Evolutionary conservation across 345 rosid species (phyloP).

Genomic region (Mangifera indica): DNA sequence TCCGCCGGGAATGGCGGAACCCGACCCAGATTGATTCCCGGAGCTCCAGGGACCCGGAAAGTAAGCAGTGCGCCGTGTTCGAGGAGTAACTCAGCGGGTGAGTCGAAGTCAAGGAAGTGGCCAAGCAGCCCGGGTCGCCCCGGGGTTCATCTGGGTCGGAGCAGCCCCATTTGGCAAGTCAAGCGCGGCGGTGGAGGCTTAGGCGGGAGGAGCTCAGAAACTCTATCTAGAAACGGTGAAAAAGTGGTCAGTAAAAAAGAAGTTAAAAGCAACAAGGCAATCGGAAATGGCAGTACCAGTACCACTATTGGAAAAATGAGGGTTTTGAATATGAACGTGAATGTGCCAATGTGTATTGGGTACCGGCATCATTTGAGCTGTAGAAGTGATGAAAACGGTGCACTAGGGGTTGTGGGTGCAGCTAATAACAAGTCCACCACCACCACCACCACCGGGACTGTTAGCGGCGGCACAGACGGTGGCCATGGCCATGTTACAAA

Average conservation of each 20-base stretch:
- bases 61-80: slow-evolving; percentile 86
- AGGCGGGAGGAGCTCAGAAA: slow-evolving; percentile 19
- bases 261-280: slow-evolving; percentile 9
- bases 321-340: slow-evolving; percentile 57
- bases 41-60: slow-evolving; percentile 52
- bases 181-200: slow-evolving; percentile 38
- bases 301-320: slow-evolving; percentile 20
- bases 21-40: slow-evolving; percentile 48
- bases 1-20: slow-evolving; percentile 61
- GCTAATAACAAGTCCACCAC: slow-evolving; percentile 2
- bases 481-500: background rate
- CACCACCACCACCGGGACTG: background rate
- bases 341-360: slow-evolving; percentile 61
- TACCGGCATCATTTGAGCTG: slow-evolving; percentile 69
- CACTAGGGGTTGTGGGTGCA: background rate
- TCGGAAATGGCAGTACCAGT: background rate
- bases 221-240: slow-evolving; percentile 23
- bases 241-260: slow-evolving; percentile 25
- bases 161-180: slow-evolving; percentile 77
- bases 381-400: slow-evolving; percentile 41
- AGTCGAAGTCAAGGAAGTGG: slow-evolving; percentile 57
- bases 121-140: slow-evolving; percentile 64
- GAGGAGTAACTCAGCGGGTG: slow-evolving; percentile 70
- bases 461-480: background rate
- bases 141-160: slow-evolving; percentile 69